These are phyloP conservation scores for Rhododendron kiyosumense DNA, from an alignment of 148 eudicot species.

Conservation along the genomic window DNA sequence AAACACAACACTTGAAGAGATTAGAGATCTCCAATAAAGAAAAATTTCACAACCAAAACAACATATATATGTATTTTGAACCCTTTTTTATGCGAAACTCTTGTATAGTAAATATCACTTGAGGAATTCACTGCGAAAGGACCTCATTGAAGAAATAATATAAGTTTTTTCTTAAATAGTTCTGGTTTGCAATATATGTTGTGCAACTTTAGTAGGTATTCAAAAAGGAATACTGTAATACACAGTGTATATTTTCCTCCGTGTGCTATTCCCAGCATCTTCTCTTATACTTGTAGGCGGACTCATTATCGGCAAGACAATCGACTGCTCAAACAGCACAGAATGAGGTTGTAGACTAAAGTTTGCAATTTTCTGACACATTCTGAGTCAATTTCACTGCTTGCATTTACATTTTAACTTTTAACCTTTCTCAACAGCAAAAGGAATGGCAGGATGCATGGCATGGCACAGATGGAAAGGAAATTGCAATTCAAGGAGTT, in stretches of 20 bases:
- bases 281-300: constrained; percentile 22
- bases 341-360: constrained; percentile 16
- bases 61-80: neutral
- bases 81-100: neutral
- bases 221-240: neutral
- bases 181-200: neutral
- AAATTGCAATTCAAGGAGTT: constrained; percentile 12
- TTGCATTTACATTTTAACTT: neutral
- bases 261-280: neutral
- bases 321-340: constrained; percentile 16
- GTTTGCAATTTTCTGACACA: neutral
- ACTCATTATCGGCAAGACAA: constrained; percentile 28
- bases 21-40: neutral
- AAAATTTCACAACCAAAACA: neutral
- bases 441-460: constrained; percentile 32
- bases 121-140: neutral
- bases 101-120: neutral
- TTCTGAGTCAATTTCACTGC: neutral
- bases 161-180: neutral
- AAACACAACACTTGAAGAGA: neutral
- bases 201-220: neutral
- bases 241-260: neutral
- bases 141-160: neutral
- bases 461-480: constrained; percentile 19
- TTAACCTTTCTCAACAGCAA: constrained; percentile 10